Base-by-base conservation (phyloP, 2,329 filamentous ascomycete species). In the Dryadomyces quercus-mongolicae region DNA sequence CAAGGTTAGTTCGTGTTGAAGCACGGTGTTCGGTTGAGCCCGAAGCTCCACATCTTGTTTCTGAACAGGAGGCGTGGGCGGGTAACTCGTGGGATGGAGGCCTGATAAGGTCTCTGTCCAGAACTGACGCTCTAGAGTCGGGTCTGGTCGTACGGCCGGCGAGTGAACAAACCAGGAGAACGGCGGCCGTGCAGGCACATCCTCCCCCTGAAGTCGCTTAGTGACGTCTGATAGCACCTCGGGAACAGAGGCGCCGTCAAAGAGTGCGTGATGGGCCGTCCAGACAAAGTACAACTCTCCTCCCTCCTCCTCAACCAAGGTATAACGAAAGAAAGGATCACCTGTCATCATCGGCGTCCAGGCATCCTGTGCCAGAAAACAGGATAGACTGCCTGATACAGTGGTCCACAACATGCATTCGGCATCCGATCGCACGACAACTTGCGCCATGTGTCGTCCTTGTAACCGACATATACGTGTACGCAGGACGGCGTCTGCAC, bases 221-320 rank as follows among this genome's bases (percentile, higher is more conserved):
- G 22, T 22, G n/a, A 48, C 46, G 3, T 48, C 10, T 2, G 10
- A 13, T 7, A n/a, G 9, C 5, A 48, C 5, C 5, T 16, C 12
- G 6, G 9, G 22, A 15, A 48, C 22, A 6, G 13, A n/a, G 10
- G 10, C 13, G 16, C 77, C 77, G 52, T 81, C 77, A 56, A 81
- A 81, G 0, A 80, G 62, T 5, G 72, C 74, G 58, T 81, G 77
- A 58, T 81, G 77, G 65, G 78, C 74, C 1, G 74, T 76, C 57
- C 76, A 64, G n/a, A 80, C 71, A 57, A 80, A 76, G 58, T 70
- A 66, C 16, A 13, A n/a, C 4, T n/a, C 13, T 13, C 42, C 42
- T n/a, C 10, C 8, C 42, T 13, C 42, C 15, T 42, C 38, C 5
- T 42, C 12, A 12, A 42, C 9, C 12, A 42, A 12, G 38, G 12